A percentile compares a stretch with the other conserved stretches of the same genome.
phyloP scores from a whole-genome alignment of 805 yeast genomes.

The Saccharomycopsis sp. region DNA sequence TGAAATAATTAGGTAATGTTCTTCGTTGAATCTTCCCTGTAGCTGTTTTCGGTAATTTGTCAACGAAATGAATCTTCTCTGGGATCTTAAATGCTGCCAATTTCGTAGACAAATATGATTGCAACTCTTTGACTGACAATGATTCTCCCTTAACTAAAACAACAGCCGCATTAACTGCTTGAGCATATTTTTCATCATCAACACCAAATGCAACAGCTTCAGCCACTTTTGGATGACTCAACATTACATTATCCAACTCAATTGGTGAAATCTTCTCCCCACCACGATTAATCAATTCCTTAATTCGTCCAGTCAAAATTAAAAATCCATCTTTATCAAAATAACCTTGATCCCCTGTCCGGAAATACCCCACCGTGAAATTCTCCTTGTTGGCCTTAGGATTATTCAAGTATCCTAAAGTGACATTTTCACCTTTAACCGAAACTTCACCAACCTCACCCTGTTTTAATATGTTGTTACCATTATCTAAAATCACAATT shows the following conservation, averaged over 20 bases:
- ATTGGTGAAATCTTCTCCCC: slow-evolving; percentile 75
- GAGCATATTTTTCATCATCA: slow-evolving; percentile 62
- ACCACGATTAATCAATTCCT: slow-evolving; percentile 69
- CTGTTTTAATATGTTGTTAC: slow-evolving; percentile 39
- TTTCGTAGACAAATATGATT: slow-evolving; percentile 36
- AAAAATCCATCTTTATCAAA: slow-evolving; percentile 53
- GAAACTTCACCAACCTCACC: slow-evolving; percentile 64
- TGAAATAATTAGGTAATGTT: slow-evolving; percentile 48
- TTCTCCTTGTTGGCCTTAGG: slow-evolving; percentile 62
- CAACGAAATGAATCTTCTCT: slow-evolving; percentile 46
- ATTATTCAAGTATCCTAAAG: slow-evolving; percentile 66
- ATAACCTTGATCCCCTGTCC: slow-evolving; percentile 75
- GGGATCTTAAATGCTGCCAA: slow-evolving; percentile 60
- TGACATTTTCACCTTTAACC: slow-evolving; percentile 60
- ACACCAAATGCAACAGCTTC: slow-evolving; percentile 71
- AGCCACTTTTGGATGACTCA: slow-evolving; percentile 53
- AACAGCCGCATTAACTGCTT: slow-evolving; percentile 62
- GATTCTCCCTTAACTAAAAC: slow-evolving; percentile 41
- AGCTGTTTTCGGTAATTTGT: slow-evolving; percentile 64
- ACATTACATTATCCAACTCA: slow-evolving; percentile 56
- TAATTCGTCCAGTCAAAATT: slow-evolving; percentile 60
- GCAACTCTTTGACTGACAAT: slow-evolving; percentile 38
- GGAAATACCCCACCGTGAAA: slow-evolving; percentile 58
- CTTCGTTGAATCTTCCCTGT: slow-evolving; percentile 74
- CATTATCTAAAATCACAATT: slow-evolving; percentile 45